Evolutionary conservation across 768 basidiomycete species (phyloP).

Genomic region (Chalciporus sphaerocephalus): DNA sequence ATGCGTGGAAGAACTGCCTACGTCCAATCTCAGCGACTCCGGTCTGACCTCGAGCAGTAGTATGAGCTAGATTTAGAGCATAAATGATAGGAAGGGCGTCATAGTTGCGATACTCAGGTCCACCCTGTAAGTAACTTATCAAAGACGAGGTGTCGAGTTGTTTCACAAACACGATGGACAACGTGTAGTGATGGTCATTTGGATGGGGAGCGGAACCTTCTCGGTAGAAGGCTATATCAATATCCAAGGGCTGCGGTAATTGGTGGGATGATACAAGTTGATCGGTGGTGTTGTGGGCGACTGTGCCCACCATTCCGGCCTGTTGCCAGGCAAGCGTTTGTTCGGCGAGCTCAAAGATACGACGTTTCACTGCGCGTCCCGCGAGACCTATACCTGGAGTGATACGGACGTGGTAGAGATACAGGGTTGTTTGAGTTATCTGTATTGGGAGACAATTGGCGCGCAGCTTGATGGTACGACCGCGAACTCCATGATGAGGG

Average conservation of each 20-base stretch:
- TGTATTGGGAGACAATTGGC: no score
- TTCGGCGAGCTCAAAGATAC: slow-evolving; percentile 46
- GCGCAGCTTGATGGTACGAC: no score
- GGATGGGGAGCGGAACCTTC: not conserved
- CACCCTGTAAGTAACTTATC: not conserved
- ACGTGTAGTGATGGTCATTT: not conserved
- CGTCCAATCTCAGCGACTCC: not conserved
- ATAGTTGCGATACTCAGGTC: not conserved
- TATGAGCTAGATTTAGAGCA: not conserved
- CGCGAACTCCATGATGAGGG: no score
- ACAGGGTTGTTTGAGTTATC: no score
- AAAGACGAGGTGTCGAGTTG: not conserved
- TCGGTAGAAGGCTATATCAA: not conserved
- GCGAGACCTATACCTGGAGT: no score
- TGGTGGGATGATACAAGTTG: slow-evolving; percentile 39
- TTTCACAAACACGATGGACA: not conserved
- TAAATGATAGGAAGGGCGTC: not conserved
- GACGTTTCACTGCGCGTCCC: slow-evolving; percentile 27
- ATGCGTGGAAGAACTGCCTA: not conserved
- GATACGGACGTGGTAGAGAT: no score
- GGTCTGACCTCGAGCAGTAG: not conserved
- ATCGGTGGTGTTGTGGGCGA: slow-evolving; percentile 45
- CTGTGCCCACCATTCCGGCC: slow-evolving; percentile 32
- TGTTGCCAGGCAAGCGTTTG: slow-evolving; percentile 34
- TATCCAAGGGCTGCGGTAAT: not conserved